Conservation (phyloP, 2,329 filamentous ascomycete genomes). For the Metarhizium anisopliae region DNA sequence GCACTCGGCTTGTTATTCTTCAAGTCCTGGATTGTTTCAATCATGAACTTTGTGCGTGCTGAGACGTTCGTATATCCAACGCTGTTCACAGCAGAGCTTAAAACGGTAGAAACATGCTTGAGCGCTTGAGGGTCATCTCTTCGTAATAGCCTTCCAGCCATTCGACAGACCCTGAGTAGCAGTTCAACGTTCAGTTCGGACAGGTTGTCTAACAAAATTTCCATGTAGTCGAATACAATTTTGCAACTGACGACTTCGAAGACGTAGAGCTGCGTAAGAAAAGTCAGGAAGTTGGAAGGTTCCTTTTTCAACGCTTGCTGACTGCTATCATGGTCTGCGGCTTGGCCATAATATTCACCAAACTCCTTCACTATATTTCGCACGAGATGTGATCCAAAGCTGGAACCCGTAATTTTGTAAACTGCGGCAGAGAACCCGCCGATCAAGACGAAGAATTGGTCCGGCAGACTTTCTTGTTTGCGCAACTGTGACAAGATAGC, state of each 20-base stretch:
- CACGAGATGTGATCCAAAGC: slow-evolving; percentile 81
- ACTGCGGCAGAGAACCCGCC: slow-evolving; percentile 83
- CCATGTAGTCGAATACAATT: slow-evolving; percentile 85
- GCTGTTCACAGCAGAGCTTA: slow-evolving; percentile 63
- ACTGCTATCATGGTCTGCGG: slow-evolving; percentile 32
- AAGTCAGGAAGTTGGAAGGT: slow-evolving; percentile 64
- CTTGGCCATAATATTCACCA: slow-evolving; percentile 50
- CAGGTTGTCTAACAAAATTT: slow-evolving; percentile 63
- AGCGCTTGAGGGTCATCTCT: slow-evolving; percentile 82
- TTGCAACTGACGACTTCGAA: slow-evolving; percentile 80
- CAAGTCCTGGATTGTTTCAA: slow-evolving; percentile 88
- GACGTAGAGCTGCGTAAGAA: slow-evolving; percentile 82
- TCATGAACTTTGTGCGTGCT: slow-evolving; percentile 91
- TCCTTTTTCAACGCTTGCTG: slow-evolving; percentile 24
- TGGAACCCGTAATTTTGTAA: slow-evolving; percentile 79
- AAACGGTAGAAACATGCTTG: slow-evolving; percentile 76
- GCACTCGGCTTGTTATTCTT: slow-evolving; percentile 90
- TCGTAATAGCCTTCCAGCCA: slow-evolving; percentile 72
- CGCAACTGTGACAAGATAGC: slow-evolving; percentile 71
- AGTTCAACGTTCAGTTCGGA: slow-evolving; percentile 85
- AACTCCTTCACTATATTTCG: slow-evolving; percentile 72
- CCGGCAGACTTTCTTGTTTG: slow-evolving; percentile 68
- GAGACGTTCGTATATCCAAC: slow-evolving; percentile 64
- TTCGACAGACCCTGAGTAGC: slow-evolving; percentile 73
- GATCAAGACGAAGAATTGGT: slow-evolving; percentile 84